Conservation (phyloP, 2,329 filamentous ascomycete species). For the Bisporella sp. region DNA sequence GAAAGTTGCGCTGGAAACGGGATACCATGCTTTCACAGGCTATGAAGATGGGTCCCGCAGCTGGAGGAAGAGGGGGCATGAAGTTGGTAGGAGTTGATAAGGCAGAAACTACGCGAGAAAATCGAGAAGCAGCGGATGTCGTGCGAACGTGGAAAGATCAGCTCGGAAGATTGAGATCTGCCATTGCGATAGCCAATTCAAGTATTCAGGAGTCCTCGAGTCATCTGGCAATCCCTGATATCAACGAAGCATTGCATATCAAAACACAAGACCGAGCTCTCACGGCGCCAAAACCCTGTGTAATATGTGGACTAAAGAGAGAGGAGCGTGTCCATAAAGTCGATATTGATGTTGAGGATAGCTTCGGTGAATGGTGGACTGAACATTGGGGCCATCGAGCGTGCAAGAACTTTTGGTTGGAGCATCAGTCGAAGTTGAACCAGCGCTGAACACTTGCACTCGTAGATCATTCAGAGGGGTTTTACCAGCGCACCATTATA, state of each 20-base stretch:
- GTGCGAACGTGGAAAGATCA: conserved; percentile 68
- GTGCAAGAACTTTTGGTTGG: conserved; percentile 80
- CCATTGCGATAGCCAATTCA: conserved; percentile 59
- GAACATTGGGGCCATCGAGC: conserved; percentile 78
- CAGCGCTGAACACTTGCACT: conserved; percentile 44
- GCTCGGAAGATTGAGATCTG: conserved; percentile 66
- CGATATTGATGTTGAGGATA: conserved; percentile 69
- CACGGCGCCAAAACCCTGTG: conserved; percentile 67
- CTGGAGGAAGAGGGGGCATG: conserved; percentile 77
- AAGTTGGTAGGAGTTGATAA: conserved; percentile 84
- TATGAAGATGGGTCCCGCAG: conserved; percentile 76
- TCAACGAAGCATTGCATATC: conserved; percentile 62
- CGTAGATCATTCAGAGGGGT: too few species aligned
- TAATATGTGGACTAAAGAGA: conserved; percentile 80
- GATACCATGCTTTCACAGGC: conserved; percentile 78
- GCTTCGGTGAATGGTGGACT: conserved; percentile 95
- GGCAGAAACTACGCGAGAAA: conserved; percentile 73
- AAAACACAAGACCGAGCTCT: conserved; percentile 66
- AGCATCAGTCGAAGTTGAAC: conserved; percentile 63
- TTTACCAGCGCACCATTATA: too few species aligned
- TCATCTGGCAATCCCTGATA: conserved; percentile 54
- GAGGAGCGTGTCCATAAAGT: conserved; percentile 76
- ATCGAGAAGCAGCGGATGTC: conserved; percentile 76
- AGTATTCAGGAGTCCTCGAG: conserved; percentile 20
- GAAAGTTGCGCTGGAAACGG: conserved; percentile 83